Evolutionary conservation across 2,329 filamentous ascomycete species (phyloP), one percentile per base, ranked within the genome.

Genomic region (Elsinoe necatrix): DNA sequence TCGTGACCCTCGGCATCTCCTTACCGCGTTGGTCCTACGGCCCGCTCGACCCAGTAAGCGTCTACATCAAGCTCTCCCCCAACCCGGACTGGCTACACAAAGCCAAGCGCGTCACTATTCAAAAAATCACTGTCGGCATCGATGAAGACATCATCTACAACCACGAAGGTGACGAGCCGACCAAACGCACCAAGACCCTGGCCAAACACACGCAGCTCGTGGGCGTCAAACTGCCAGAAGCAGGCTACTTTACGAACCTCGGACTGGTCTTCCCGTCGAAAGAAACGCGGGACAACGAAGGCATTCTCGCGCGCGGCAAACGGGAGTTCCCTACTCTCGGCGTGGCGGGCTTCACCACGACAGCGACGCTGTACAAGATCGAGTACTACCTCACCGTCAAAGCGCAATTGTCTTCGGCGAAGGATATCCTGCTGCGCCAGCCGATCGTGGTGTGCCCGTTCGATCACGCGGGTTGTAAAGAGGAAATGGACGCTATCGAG

Each of bases 141-240:
- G 93, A 97, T 67, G 93, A 98, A 72, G 92, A 97, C 69, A 95
- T 97, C 58, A 95, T 93, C n/a, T 98, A 88, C 73, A 97, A 98
- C 63, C 93, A 93, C 27, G 92, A 97, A 72, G 93, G 93, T 50
- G 93, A 97, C 67, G 93, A 97, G 68, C 90, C 91, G 25, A 87
- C 87, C 29, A 88, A 89, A 62, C 96, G 95, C 71, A 77, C 89
- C 63, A 96, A 95, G 71, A 87, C 85, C 57, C 76, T 98, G 62
- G 85, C 87, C 23, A 93, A 90, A 70, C 87, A 92, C 64, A 85
- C 85, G 1, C 89, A 96, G 66, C 75, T 78, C 0, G 84, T 98
- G 27, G 87, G 88, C 52, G 82, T 87, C 55, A 95, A 87, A 70
- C 78, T 98, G 73, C 89, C 93, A 1, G 91, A 95, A 68, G 83